Conservation (phyloP, 306 rosid genomes). For the Vigna unguiculata region DNA sequence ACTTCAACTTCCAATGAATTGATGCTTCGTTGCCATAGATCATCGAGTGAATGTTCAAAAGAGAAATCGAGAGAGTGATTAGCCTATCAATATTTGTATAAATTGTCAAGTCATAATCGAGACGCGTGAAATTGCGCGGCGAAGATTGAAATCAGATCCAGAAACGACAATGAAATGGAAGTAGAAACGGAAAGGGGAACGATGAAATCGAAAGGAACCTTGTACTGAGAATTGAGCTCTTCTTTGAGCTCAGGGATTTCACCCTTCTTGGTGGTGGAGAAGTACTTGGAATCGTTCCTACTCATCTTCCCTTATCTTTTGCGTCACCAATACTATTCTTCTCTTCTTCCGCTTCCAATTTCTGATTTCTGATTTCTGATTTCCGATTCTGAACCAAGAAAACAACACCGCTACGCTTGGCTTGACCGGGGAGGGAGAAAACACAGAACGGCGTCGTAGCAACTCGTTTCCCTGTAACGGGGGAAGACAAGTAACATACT, state of each 20-base stretch:
- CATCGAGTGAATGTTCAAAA: neutral
- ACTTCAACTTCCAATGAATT: neutral
- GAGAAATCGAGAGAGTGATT: neutral
- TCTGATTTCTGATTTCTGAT: neutral
- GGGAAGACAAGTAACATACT: neutral
- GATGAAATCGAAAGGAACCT: conserved; percentile 52
- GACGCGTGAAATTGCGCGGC: neutral
- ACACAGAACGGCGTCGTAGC: conserved; percentile 5
- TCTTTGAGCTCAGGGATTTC: conserved; percentile 98
- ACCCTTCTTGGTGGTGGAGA: conserved; percentile 96
- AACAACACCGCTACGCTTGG: neutral
- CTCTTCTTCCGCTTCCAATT: neutral
- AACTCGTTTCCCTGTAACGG: neutral
- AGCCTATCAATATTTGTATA: conserved; percentile 4
- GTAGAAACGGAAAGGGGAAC: neutral
- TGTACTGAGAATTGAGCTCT: conserved; percentile 99
- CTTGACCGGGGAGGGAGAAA: neutral
- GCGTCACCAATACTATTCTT: neutral
- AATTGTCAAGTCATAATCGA: neutral
- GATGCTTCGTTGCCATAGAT: neutral
- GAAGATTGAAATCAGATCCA: conserved; percentile 9
- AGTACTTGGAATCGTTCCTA: conserved; percentile 94
- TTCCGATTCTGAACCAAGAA: neutral
- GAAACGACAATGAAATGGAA: neutral
- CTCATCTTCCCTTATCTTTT: conserved; percentile 57